Evolutionary conservation across 345 rosid genomes (phyloP), one percentile per base, ranked within the genome.

Genomic region (Citropsis articulata): DNA sequence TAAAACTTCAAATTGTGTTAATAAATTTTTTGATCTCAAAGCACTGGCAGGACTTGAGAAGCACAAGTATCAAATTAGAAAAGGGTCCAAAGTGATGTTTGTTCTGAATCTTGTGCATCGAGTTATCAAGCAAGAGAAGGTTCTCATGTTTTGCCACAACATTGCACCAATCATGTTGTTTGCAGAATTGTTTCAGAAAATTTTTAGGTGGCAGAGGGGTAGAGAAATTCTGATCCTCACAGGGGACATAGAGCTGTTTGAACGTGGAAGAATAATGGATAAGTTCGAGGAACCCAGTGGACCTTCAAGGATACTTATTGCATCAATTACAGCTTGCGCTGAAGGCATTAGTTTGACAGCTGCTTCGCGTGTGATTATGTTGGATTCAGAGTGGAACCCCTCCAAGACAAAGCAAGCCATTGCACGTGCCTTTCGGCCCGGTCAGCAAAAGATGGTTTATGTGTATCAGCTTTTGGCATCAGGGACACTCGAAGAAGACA

Each of bases 331-430:
- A 24, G 97, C 99, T 2, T 96, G 99, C 33, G 98, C 99, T 2
- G 97, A 96, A 84, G 98, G 97, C 19, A 90, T 96, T 73, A 94
- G 99, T 64, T 83, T 96, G 83, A 96, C 98, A n/a, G 98, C 98
- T 25, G 98, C 99, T 74, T 95, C 99, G 0, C 88, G 95, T 55
- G 97, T 96, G 12, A 92, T 96, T 63, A 73, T 94, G 69, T 67
- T 92, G 75, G 97, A 91, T 63, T 90, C 95, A 0, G 97, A 92
- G 71, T 94, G 98, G 99, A 96, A 94, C 84, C 99, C 99, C 73
- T 93, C 97, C 33, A 95, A 93, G 84, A 93, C 98, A 18, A 95
- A 91, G 86, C 98, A 93, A 79, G 98, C 98, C 27, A 95, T 95
- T 31, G 93, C 98, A 6, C 87, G 98, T 6, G 98, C 98, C 2